Percentiles rank a stretch among this genome's conserved stretches.
These are phyloP conservation scores for Reticulascus tulasneorum DNA, from an alignment of 2,329 filamentous ascomycete genomes.

Conservation along the genomic window DNA sequence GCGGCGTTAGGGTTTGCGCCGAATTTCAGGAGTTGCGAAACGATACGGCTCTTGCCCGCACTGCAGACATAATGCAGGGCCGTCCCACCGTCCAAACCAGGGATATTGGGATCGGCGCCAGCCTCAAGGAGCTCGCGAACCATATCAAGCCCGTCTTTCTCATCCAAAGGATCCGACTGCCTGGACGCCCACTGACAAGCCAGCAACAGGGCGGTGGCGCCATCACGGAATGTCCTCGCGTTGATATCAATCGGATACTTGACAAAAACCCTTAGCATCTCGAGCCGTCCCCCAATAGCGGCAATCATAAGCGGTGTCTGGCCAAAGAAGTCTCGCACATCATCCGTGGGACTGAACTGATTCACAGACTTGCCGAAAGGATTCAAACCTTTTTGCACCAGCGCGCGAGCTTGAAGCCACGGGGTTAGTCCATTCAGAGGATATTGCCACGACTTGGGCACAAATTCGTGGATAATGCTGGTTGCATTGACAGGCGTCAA, in stretches of 20 bases:
- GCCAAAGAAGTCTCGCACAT: background rate
- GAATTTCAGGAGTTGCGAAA: conserved; percentile 9
- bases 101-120: conserved; percentile 12
- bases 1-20: conserved; percentile 13
- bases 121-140: conserved; percentile 10
- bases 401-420: no score
- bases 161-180: conserved; percentile 2
- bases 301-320: conserved; percentile 15
- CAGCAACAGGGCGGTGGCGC: conserved; percentile 8
- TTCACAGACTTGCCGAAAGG: no score
- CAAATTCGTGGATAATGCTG: background rate
- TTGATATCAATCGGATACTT: conserved; percentile 11
- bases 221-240: conserved; percentile 3
- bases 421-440: no score
- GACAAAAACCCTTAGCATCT: conserved; percentile 13
- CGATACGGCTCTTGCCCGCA: conserved; percentile 10
- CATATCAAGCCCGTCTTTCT: conserved; percentile 1
- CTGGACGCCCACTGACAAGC: no score
- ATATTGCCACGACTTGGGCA: background rate
- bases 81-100: conserved; percentile 9
- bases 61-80: conserved; percentile 9
- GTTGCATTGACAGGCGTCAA: background rate
- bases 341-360: no score
- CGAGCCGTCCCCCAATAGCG: conserved; percentile 6
- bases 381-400: no score